phyloP scores from a whole-genome alignment of 2,329 filamentous ascomycete species.

The Septoria petroselini region DNA sequence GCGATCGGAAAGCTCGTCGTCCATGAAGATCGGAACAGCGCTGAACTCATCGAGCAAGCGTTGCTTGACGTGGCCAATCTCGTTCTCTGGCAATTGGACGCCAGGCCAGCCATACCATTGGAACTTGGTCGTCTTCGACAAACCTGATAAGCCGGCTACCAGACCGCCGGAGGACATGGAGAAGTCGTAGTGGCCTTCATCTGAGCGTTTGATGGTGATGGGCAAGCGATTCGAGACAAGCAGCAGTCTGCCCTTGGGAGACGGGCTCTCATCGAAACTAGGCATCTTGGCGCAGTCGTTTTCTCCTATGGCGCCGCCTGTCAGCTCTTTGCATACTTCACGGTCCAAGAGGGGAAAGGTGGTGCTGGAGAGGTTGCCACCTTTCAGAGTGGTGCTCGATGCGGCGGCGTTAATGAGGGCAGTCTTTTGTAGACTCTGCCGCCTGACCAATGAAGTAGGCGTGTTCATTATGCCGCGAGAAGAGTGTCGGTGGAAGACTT shows the following conservation, averaged over 20 bases:
- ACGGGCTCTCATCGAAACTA: constrained; percentile 34
- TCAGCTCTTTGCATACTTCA: constrained; percentile 10
- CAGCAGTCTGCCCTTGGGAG: constrained; percentile 58
- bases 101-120: constrained; percentile 99
- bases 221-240: constrained; percentile 93
- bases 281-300: constrained; percentile 30
- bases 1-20: constrained; percentile 86
- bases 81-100: constrained; percentile 81
- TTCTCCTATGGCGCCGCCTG: constrained; percentile 3
- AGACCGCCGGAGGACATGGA: constrained; percentile 96
- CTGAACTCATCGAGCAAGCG: constrained; percentile 82
- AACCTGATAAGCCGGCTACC: constrained; percentile 85
- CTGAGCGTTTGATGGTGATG: constrained; percentile 91
- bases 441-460: neutral
- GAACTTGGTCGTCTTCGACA: constrained; percentile 89
- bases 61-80: constrained; percentile 69
- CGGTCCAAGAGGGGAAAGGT: neutral
- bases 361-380: constrained; percentile 6
- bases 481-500: neutral
- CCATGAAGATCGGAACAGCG: constrained; percentile 87
- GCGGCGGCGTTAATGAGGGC: neutral
- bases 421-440: constrained; percentile 1
- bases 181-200: constrained; percentile 88
- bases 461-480: neutral
- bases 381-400: neutral